These are phyloP conservation scores for Panus rudis DNA, from an alignment of 768 basidiomycete species.

Conservation along the genomic window DNA sequence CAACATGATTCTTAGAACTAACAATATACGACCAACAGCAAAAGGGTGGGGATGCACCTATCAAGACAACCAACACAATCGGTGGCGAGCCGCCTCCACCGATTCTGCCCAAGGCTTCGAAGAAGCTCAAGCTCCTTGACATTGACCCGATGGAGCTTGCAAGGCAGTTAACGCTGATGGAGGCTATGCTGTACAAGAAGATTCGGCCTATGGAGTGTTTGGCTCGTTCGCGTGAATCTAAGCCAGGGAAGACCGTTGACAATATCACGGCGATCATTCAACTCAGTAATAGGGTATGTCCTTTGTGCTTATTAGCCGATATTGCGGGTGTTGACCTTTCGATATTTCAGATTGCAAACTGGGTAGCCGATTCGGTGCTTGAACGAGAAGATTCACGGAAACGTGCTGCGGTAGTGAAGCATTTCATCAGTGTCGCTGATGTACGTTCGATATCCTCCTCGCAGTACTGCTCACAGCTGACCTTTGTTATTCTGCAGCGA, in stretches of 20 bases:
- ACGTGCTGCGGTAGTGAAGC: slow-evolving; percentile 77
- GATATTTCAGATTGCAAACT: slow-evolving; percentile 69
- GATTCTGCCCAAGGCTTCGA: slow-evolving; percentile 61
- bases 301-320: not conserved
- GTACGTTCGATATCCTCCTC: slow-evolving; percentile 38
- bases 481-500: slow-evolving; percentile 44
- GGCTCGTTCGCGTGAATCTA: slow-evolving; percentile 70
- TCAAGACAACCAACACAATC: slow-evolving; percentile 48
- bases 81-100: slow-evolving; percentile 65
- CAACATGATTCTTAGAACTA: not conserved
- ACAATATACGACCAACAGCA: slow-evolving; percentile 23
- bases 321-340: not conserved
- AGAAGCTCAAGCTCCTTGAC: slow-evolving; percentile 75
- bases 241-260: slow-evolving; percentile 46
- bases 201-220: slow-evolving; percentile 89
- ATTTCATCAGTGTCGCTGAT: slow-evolving; percentile 87
- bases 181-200: slow-evolving; percentile 76
- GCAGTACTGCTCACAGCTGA: slow-evolving; percentile 7
- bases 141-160: slow-evolving; percentile 86
- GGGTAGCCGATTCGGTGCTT: slow-evolving; percentile 86
- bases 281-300: slow-evolving; percentile 72
- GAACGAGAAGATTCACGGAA: slow-evolving; percentile 74
- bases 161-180: slow-evolving; percentile 87
- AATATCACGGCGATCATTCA: slow-evolving; percentile 84
- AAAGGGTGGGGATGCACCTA: slow-evolving; percentile 51